Evolutionary conservation across 1,139 yeast genomes (phyloP).

Genomic region (Taphrina flavorubra): DNA sequence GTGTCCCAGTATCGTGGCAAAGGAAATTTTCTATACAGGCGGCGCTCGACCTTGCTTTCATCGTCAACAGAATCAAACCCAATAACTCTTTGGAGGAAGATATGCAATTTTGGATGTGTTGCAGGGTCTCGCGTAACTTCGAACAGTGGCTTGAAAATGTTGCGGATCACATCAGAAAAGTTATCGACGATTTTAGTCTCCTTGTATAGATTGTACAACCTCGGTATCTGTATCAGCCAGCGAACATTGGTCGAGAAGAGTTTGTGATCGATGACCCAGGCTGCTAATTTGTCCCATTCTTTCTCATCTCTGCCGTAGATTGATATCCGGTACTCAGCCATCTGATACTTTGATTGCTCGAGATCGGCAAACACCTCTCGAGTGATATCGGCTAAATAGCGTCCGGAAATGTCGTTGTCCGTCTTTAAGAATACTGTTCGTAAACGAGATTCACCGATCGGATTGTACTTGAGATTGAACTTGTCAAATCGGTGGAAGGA

Average conservation of each 20-base stretch:
- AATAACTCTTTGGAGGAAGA: conserved; percentile 88
- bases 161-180: conserved; percentile 77
- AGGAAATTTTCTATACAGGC: conserved; percentile 80
- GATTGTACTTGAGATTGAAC: conserved; percentile 95
- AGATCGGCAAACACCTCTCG: conserved; percentile 85
- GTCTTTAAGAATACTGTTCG: conserved; percentile 95
- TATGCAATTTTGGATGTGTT: conserved; percentile 83
- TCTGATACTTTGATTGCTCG: conserved; percentile 93
- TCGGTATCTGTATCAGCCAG: conserved; percentile 95
- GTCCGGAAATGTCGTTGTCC: conserved; percentile 87
- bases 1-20: conserved; percentile 80
- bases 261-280: conserved; percentile 93
- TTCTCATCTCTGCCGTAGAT: conserved; percentile 85
- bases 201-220: conserved; percentile 88
- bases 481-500: conserved; percentile 97
- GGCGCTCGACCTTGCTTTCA: conserved; percentile 87
- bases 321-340: conserved; percentile 94
- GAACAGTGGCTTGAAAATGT: conserved; percentile 85
- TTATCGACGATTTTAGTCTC: conserved; percentile 69
- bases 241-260: conserved; percentile 91
- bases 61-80: conserved; percentile 99
- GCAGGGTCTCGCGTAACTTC: conserved; percentile 86
- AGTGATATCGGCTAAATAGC: conserved; percentile 89
- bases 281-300: conserved; percentile 96
- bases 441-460: conserved; percentile 95